These are phyloP conservation scores for Amaranthus tricolor DNA, from an alignment of 179 eudicot genomes.

Conservation along the genomic window DNA sequence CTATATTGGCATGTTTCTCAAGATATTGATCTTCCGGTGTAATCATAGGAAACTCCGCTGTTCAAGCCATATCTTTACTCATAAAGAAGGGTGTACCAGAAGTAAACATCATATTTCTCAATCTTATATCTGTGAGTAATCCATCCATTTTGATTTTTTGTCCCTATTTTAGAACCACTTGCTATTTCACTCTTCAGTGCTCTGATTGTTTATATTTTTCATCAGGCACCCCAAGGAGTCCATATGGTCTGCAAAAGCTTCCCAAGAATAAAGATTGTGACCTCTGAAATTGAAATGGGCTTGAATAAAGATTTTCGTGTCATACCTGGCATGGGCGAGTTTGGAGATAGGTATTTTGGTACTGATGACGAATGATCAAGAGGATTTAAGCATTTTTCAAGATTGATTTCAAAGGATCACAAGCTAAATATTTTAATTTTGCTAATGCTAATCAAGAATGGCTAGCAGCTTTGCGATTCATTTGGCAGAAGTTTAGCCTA, in stretches of 20 bases:
- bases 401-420: background rate
- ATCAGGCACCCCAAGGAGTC: constrained; percentile 97
- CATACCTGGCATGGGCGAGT: constrained; percentile 95
- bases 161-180: background rate
- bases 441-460: constrained; percentile 6
- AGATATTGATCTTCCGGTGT: constrained; percentile 14
- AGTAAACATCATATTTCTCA: constrained; percentile 71
- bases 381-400: too few species aligned
- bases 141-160: background rate
- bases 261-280: constrained; percentile 91
- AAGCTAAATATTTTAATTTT: constrained; percentile 2
- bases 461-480: background rate
- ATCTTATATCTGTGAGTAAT: constrained; percentile 70
- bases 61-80: constrained; percentile 80
- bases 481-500: constrained; percentile 14
- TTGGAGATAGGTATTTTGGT: constrained; percentile 94
- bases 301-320: constrained; percentile 87
- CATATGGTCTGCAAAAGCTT: constrained; percentile 84
- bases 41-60: constrained; percentile 86
- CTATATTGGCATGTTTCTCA: background rate
- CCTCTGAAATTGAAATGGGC: constrained; percentile 89
- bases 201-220: background rate
- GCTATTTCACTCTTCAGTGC: background rate
- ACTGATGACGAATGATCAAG: constrained; percentile 70
- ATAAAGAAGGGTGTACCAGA: constrained; percentile 94